These are phyloP conservation scores for Chlorella ohadii DNA, from an alignment of 139 green algal genomes.

Conservation along the genomic window DNA sequence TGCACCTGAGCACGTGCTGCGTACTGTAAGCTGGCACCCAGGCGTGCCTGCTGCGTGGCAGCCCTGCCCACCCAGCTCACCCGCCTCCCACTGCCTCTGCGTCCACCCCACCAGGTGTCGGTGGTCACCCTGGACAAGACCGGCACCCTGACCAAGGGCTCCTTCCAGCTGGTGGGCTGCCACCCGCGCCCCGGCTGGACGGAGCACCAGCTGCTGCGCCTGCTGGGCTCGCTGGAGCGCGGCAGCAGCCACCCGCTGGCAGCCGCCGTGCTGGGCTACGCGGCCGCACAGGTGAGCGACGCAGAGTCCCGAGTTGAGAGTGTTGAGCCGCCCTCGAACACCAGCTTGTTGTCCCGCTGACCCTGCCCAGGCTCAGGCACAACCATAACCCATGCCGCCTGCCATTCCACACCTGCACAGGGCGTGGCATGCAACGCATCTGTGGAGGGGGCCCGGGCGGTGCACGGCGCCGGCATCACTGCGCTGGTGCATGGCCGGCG, in stretches of 20 bases:
- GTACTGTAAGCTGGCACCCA: background rate
- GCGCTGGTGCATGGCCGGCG: slow-evolving; percentile 62
- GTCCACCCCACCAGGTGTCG: background rate
- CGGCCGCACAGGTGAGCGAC: background rate
- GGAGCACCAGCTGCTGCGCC: slow-evolving; percentile 55
- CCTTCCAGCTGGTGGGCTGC: slow-evolving; percentile 65
- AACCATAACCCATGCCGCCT: no score
- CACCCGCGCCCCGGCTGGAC: slow-evolving; percentile 8
- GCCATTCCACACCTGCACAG: background rate
- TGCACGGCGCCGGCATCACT: slow-evolving; percentile 76
- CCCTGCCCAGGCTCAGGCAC: background rate
- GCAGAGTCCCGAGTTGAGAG: no score
- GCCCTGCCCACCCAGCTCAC: background rate
- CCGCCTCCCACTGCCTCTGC: no score
- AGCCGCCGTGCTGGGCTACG: slow-evolving; percentile 47
- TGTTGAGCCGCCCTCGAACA: no score
- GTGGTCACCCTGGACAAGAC: slow-evolving; percentile 96
- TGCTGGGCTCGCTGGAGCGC: slow-evolving; percentile 80
- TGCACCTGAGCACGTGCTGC: no score
- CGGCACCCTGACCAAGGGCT: slow-evolving; percentile 89
- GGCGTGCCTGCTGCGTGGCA: background rate
- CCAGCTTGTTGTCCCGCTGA: no score
- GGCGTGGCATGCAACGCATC: background rate
- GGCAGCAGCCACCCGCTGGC: slow-evolving; percentile 82
- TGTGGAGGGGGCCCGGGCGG: slow-evolving; percentile 14